These are phyloP conservation scores for Pichia pseudocactophila DNA, from an alignment of 805 yeast genomes.

Conservation along the genomic window DNA sequence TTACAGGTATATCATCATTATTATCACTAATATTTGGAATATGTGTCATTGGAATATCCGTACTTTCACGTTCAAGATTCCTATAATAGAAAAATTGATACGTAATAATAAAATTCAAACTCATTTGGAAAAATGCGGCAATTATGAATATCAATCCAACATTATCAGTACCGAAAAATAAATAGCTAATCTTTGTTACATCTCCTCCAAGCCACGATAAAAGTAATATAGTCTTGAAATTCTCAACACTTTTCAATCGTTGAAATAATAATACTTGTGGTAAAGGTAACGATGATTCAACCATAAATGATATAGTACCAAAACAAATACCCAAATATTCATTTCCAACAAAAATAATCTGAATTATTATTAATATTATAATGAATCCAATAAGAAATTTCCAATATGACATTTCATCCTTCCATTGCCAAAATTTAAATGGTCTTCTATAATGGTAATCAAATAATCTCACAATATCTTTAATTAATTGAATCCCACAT, in stretches of 20 bases:
- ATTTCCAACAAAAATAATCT: slow-evolving; percentile 18
- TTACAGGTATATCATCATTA: background rate
- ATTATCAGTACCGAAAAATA: slow-evolving; percentile 67
- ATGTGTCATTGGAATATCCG: slow-evolving; percentile 5
- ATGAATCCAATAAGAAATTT: slow-evolving; percentile 42
- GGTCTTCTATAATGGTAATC: slow-evolving; percentile 65
- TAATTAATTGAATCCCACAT: slow-evolving; percentile 18
- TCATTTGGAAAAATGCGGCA: slow-evolving; percentile 73
- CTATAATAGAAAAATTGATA: slow-evolving; percentile 63
- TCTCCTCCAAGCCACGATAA: slow-evolving; percentile 90
- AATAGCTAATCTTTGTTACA: slow-evolving; percentile 62
- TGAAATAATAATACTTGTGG: slow-evolving; percentile 69
- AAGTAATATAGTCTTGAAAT: slow-evolving; percentile 67
- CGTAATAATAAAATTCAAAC: slow-evolving; percentile 62
- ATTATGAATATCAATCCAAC: slow-evolving; percentile 55
- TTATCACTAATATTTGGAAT: slow-evolving; percentile 1
- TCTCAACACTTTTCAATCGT: slow-evolving; percentile 60
- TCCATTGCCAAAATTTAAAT: slow-evolving; percentile 81
- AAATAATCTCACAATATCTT: slow-evolving; percentile 46
- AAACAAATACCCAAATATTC: slow-evolving; percentile 24
- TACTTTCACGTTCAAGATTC: slow-evolving; percentile 10
- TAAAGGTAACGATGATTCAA: slow-evolving; percentile 66
- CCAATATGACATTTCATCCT: slow-evolving; percentile 18
- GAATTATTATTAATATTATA: slow-evolving; percentile 12
- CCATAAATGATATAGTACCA: slow-evolving; percentile 38